Base-by-base conservation (phyloP, 306 rosid genomes). In the Cucumis cinereus region DNA sequence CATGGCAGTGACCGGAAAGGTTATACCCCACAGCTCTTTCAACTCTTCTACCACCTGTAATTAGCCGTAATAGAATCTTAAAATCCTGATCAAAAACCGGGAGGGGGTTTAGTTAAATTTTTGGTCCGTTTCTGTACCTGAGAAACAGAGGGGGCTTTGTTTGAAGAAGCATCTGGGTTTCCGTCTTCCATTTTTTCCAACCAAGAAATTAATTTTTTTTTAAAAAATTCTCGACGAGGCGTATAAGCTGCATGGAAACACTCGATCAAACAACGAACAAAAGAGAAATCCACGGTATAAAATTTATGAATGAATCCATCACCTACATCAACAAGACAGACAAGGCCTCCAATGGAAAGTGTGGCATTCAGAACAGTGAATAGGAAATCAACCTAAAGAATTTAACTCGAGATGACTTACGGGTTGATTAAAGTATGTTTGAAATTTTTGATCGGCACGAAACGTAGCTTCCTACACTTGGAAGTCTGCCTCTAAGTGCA, bases 1-100 rank as follows among this genome's bases (percentile, higher is more conserved):
- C 90, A 89, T 89, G 6, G 87, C 87, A 35, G 97, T 94, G 57
- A 89, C 84, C 1, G 98, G 97, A 17, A 94, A 41, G 6, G 92
- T 93, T 90, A 94, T 84, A 50, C 87, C 19, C 96, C 93, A 90
- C 2, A 94, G 92, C 49, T 91, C 97, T 75, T 79, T 86, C n/a
- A 90, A 69, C 72, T 94, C 97, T 71, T 90, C 95, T 30, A 84
- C 70, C 6, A 91, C 88, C 98, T 92, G 85, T 14, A 53, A 16
- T 77, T 0, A 57, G 2, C 13, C 4, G 9, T 11, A 22, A 13
- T 7, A 5, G 22, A 24, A 45, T 40, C 26, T 9, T 49, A 2
- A 0, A 59, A 67, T 3, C 58, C 3, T 53, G 13, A 20, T 60
- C 40, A 43, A 35, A 20, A 43, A 61, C 5, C 38, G 12, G 16